Conservation (phyloP, 2,329 filamentous ascomycete species). For the Colletotrichum coccodes region DNA sequence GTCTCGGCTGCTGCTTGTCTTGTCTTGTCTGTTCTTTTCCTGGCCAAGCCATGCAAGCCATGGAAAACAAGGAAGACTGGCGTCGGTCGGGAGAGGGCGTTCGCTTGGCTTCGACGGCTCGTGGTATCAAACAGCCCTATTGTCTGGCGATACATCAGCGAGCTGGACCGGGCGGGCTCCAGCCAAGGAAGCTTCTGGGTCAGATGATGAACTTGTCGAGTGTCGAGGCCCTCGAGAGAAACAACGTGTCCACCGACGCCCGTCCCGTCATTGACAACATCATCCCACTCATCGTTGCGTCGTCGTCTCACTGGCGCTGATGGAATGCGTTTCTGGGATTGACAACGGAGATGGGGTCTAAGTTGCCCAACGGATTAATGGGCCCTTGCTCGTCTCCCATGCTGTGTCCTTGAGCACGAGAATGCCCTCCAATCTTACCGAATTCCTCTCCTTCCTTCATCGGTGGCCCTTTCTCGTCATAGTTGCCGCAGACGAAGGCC, state of each 20-base stretch:
- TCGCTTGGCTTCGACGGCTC: neutral
- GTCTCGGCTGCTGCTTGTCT: neutral
- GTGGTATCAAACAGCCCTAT: conserved; percentile 7
- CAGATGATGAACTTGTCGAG: neutral
- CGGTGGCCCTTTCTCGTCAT: conserved; percentile 4
- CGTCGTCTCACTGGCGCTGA: neutral
- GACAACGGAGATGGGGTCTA: neutral
- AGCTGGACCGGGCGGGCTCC: neutral
- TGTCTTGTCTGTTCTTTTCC: neutral
- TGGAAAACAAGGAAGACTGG: neutral
- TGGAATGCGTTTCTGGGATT: neutral
- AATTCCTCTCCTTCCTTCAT: conserved; percentile 19
- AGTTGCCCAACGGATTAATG: neutral
- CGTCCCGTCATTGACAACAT: neutral
- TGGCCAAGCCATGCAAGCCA: neutral
- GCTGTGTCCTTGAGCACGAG: neutral
- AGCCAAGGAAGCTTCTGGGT: neutral
- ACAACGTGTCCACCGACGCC: neutral
- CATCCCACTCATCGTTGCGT: no score
- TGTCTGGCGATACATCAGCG: conserved; percentile 1
- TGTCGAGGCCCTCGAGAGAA: neutral
- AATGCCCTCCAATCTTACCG: conserved; percentile 2
- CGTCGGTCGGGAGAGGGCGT: neutral
- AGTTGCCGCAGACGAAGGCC: conserved; percentile 7
- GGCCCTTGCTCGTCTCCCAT: neutral